A percentile compares a stretch with the other conserved stretches of the same genome.
Conservation (phyloP, 306 rosid genomes). For the Benincasa hispida region DNA sequence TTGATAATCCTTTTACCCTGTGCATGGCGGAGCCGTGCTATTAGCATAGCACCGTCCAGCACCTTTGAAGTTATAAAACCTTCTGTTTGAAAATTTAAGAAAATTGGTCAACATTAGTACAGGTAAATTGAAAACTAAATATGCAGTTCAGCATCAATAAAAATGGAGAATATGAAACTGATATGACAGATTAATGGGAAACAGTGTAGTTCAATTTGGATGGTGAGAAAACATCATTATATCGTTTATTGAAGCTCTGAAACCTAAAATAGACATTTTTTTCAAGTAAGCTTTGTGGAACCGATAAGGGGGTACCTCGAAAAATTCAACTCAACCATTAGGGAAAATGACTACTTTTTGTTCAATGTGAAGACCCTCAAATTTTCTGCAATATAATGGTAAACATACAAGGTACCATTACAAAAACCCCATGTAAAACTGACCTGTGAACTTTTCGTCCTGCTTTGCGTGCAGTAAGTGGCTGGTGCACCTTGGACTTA, state of each 20-base stretch:
- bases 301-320: not conserved
- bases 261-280: not conserved
- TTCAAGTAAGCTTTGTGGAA: not conserved
- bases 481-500: constrained; percentile 81
- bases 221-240: not conserved
- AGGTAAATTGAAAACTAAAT: not conserved
- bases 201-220: not conserved
- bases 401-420: not conserved
- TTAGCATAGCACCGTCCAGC: constrained; percentile 51
- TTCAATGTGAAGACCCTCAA: not conserved
- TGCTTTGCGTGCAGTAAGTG: constrained; percentile 50
- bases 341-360: not conserved
- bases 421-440: not conserved
- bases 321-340: not conserved
- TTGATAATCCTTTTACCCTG: constrained; percentile 31
- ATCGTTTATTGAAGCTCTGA: not conserved
- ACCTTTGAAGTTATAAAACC: constrained; percentile 68
- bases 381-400: not conserved
- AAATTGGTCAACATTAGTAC: not conserved
- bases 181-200: not conserved
- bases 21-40: constrained; percentile 75
- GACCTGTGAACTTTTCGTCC: constrained; percentile 81
- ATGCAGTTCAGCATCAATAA: not conserved
- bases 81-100: constrained; percentile 26
- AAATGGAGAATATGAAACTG: not conserved